A percentile compares a stretch with the other conserved stretches of the same genome.
Evolutionary conservation across 441 rosid genomes (phyloP).

Genomic region (Pelargonium cotyledonis): DNA sequence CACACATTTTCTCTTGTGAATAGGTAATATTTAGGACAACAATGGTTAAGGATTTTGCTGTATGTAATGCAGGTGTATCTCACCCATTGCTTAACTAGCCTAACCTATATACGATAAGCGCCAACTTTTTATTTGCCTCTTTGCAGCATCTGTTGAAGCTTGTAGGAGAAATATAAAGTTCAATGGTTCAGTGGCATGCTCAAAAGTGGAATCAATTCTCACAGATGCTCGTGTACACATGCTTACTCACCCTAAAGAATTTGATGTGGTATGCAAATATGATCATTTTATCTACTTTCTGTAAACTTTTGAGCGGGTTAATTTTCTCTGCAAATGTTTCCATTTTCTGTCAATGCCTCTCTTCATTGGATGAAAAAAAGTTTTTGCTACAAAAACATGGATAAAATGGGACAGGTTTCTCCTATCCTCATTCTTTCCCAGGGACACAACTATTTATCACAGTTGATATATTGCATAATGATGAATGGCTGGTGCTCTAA

Average conservation of each 20-base stretch:
- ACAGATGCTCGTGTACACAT: constrained; percentile 91
- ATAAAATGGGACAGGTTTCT: too few species aligned
- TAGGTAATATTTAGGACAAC: neutral
- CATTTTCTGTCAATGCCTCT: too few species aligned
- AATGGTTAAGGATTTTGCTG: neutral
- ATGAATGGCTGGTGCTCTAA: too few species aligned
- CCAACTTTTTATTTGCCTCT: constrained; percentile 8
- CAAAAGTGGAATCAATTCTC: constrained; percentile 88
- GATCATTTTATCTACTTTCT: too few species aligned
- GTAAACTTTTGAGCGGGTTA: neutral
- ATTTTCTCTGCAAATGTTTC: neutral
- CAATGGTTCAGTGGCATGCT: constrained; percentile 74
- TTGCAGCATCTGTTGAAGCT: constrained; percentile 78
- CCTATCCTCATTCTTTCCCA: too few species aligned
- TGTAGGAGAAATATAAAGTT: constrained; percentile 85
- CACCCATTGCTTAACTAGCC: neutral
- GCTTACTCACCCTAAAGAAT: constrained; percentile 92
- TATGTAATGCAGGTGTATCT: neutral
- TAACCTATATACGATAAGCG: neutral
- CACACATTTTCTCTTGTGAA: neutral
- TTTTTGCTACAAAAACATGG: too few species aligned
- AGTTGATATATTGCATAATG: too few species aligned
- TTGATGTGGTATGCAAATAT: constrained; percentile 62
- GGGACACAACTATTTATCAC: too few species aligned
- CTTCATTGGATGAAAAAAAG: too few species aligned